phyloP scores from a whole-genome alignment of 164 flowering plant species.

The Tetrastigma voinierianum region DNA sequence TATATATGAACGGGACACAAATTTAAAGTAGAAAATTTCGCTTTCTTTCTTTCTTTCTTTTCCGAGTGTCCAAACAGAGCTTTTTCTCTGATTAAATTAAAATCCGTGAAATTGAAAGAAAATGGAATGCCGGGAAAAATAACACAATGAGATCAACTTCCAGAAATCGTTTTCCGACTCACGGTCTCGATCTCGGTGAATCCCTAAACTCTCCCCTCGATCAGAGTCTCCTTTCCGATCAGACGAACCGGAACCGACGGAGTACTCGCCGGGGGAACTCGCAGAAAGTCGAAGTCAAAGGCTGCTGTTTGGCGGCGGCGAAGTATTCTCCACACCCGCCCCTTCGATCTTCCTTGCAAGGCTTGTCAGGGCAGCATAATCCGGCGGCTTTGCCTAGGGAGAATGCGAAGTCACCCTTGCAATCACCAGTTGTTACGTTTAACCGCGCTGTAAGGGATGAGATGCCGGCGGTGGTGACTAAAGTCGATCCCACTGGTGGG shows the following conservation, averaged over 20 bases:
- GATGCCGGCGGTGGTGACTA: slow-evolving; percentile 13
- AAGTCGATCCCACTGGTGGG: slow-evolving; percentile 22
- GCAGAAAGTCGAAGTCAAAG: slow-evolving; percentile 35
- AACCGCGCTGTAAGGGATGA: slow-evolving; percentile 34
- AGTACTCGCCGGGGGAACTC: slow-evolving; percentile 27
- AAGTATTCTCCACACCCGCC: slow-evolving; percentile 26
- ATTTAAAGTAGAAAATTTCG: not conserved
- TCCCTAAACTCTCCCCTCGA: slow-evolving; percentile 53
- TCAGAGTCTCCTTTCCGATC: slow-evolving; percentile 49
- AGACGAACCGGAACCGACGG: slow-evolving; percentile 37
- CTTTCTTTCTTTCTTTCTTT: slow-evolving; percentile 8
- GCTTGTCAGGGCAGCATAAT: not conserved
- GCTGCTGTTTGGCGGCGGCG: slow-evolving; percentile 28
- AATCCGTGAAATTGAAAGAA: not conserved
- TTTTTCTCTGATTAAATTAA: not conserved
- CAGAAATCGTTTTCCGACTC: slow-evolving; percentile 6
- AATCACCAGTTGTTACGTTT: slow-evolving; percentile 21
- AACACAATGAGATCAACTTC: slow-evolving; percentile 29
- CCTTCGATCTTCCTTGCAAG: too few relatives aligned
- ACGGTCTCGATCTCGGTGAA: slow-evolving; percentile 26
- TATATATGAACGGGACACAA: not conserved
- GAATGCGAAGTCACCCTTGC: slow-evolving; percentile 10
- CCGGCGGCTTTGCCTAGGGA: slow-evolving; percentile 4
- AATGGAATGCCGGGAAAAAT: slow-evolving; percentile 4
- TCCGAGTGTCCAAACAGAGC: slow-evolving; percentile 4